Percentiles rank a stretch among this genome's conserved stretches.
These are phyloP conservation scores for Pleurozium schreberi DNA, from an alignment of 225 moss, liverwort and hornwort genomes.

Conservation along the genomic window DNA sequence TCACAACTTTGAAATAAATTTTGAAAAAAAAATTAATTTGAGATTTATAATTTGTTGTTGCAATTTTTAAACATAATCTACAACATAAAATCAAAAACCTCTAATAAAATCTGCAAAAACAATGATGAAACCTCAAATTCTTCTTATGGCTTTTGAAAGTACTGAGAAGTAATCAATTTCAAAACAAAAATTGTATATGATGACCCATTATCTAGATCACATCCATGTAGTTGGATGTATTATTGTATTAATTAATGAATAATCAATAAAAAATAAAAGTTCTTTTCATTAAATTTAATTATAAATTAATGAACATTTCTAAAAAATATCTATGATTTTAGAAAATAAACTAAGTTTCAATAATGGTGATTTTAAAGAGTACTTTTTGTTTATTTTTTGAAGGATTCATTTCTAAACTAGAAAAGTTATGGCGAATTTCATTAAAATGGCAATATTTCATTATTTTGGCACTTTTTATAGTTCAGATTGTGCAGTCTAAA, in stretches of 20 bases:
- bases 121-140: too few relatives aligned
- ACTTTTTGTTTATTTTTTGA: too few relatives aligned
- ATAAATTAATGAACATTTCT: not conserved
- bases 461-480: too few relatives aligned
- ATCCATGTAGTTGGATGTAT: not conserved
- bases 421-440: too few relatives aligned
- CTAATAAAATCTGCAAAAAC: too few relatives aligned
- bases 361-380: not conserved
- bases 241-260: not conserved
- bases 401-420: fast-evolving
- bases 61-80: not conserved
- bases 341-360: not conserved
- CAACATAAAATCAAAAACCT: not conserved
- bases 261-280: not conserved
- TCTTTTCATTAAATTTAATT: not conserved
- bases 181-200: not conserved
- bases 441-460: too few relatives aligned
- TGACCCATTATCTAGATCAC: not conserved
- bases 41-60: not conserved
- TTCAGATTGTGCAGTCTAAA: too few relatives aligned
- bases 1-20: not conserved
- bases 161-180: not conserved
- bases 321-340: not conserved
- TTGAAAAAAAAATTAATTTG: not conserved
- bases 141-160: not conserved